Evolutionary conservation across 768 basidiomycete genomes (phyloP).

Genomic region (Tricholoma sp.): DNA sequence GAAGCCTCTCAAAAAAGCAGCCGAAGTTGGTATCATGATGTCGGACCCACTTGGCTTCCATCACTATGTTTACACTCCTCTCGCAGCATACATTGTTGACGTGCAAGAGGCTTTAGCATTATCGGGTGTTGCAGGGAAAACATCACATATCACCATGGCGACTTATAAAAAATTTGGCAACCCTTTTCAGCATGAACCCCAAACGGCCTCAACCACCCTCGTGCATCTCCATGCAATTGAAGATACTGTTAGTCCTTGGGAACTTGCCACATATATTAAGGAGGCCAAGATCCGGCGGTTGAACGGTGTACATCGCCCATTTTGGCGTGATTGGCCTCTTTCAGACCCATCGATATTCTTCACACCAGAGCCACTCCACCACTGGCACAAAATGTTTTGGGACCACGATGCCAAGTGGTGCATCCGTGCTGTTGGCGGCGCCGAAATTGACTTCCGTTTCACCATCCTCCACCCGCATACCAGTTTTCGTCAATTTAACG

Average conservation of each 20-base stretch:
- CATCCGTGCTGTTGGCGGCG: conserved; percentile 20
- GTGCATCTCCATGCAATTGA: conserved; percentile 9
- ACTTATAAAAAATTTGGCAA: conserved; percentile 26
- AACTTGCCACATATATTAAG: conserved; percentile 19
- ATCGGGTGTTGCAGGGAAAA: conserved; percentile 22
- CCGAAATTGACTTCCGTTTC: conserved; percentile 33
- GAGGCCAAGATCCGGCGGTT: conserved; percentile 19
- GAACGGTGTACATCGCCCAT: conserved; percentile 28
- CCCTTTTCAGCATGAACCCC: conserved; percentile 18
- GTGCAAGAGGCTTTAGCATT: conserved; percentile 26
- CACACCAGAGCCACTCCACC: conserved; percentile 33
- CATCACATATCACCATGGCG: conserved; percentile 27
- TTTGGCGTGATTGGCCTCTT: conserved; percentile 33
- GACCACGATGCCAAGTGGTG: conserved; percentile 38
- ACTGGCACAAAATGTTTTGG: conserved; percentile 31
- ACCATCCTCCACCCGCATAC: conserved; percentile 30
- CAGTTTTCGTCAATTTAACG: conserved; percentile 32
- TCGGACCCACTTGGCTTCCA: conserved; percentile 21
- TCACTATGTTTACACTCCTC: conserved; percentile 21
- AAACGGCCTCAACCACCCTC: conserved; percentile 18
- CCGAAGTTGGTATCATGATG: conserved; percentile 22
- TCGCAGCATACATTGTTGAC: conserved; percentile 27
- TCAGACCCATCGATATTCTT: conserved; percentile 29
- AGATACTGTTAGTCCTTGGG: conserved; percentile 15
- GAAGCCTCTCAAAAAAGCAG: conserved; percentile 24